Conservation (phyloP, 176 grass and related monocot genomes). For the Chloris gayana region DNA sequence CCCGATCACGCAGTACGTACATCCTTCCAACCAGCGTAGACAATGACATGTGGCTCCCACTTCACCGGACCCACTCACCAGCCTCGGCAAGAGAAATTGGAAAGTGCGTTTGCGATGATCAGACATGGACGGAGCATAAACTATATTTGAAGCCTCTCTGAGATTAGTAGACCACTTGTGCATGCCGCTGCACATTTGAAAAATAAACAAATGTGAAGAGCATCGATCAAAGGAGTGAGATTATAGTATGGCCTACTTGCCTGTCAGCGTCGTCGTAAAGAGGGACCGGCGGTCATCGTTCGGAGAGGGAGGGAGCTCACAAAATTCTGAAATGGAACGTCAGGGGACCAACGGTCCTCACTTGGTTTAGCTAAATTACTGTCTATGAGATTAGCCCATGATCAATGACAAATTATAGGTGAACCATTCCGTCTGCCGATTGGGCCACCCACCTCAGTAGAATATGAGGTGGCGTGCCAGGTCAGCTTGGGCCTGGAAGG, state of each 20-base stretch:
- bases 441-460: not conserved
- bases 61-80: not conserved
- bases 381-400: not conserved
- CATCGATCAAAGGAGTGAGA: conserved; percentile 20
- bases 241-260: conserved; percentile 32
- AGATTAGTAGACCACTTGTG: not conserved
- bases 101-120: not conserved
- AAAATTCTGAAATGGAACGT: conserved; percentile 8
- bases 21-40: too few relatives aligned
- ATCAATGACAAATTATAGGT: not conserved
- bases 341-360: conserved; percentile 33
- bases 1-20: not conserved
- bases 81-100: not conserved
- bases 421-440: not conserved
- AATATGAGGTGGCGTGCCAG: not conserved
- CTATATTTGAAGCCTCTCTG: not conserved
- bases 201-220: not conserved
- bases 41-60: not conserved
- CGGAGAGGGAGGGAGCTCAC: not conserved
- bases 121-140: not conserved
- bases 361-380: conserved; percentile 1
- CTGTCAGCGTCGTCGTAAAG: conserved; percentile 25
- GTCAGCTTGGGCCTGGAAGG: not conserved
- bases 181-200: not conserved
- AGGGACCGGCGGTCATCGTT: conserved; percentile 32